Conservation (phyloP, 2,329 filamentous ascomycete genomes). For the Fusarium denticulatum region DNA sequence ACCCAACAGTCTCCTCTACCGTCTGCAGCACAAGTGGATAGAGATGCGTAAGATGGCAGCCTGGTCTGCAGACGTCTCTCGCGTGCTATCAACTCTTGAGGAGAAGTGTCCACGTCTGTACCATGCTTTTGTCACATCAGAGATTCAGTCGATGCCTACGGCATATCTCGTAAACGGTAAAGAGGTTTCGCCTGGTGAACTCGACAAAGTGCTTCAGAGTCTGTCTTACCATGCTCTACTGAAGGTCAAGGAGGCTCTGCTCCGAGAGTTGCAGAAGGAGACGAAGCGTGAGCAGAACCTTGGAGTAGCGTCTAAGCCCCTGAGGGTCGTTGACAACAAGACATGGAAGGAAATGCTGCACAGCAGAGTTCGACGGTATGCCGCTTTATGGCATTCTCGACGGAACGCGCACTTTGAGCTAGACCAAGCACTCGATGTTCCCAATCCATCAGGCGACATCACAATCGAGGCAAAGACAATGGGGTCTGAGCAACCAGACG, state of each 20-base stretch:
- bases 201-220: constrained; percentile 43
- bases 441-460: neutral
- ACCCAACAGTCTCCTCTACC: constrained; percentile 55
- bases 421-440: neutral
- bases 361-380: constrained; percentile 32
- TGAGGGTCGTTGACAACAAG: neutral
- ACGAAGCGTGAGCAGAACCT: constrained; percentile 30
- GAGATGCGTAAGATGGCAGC: constrained; percentile 58
- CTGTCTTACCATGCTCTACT: constrained; percentile 47
- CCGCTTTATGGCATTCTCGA: constrained; percentile 34
- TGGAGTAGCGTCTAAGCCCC: constrained; percentile 1
- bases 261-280: constrained; percentile 33
- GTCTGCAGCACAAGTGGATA: constrained; percentile 61
- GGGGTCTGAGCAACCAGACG: constrained; percentile 20
- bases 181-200: constrained; percentile 43
- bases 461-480: constrained; percentile 10
- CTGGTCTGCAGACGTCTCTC: constrained; percentile 60
- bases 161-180: constrained; percentile 39
- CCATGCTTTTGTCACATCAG: constrained; percentile 51
- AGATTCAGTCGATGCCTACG: constrained; percentile 44
- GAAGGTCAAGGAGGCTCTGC: constrained; percentile 35
- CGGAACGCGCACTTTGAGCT: constrained; percentile 14
- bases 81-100: constrained; percentile 52
- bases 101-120: constrained; percentile 53
- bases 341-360: constrained; percentile 37